Conservation (phyloP, 495 filamentous ascomycete genomes). For the Daldinia caldariorum region DNA sequence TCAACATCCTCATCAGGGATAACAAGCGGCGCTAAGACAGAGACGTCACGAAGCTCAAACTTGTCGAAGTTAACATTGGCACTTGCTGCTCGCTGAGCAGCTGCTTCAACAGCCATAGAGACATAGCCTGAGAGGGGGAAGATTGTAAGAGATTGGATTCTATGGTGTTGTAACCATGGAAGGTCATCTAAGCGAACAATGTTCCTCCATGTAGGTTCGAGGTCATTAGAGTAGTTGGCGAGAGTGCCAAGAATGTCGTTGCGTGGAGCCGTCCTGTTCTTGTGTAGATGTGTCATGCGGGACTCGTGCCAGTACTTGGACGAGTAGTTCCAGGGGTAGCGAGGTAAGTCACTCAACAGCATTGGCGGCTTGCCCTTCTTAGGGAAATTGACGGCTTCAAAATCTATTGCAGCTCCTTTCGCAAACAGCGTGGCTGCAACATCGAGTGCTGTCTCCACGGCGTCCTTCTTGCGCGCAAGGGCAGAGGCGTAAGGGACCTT, state of each 20-base stretch:
- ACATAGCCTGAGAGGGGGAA: constrained; percentile 71
- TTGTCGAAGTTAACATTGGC: constrained; percentile 46
- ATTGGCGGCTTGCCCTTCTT: constrained; percentile 46
- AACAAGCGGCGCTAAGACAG: constrained; percentile 56
- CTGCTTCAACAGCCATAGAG: constrained; percentile 66
- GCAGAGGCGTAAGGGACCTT: constrained; percentile 57
- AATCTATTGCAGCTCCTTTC: constrained; percentile 57
- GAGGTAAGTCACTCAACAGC: constrained; percentile 55
- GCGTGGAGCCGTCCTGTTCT: constrained; percentile 54
- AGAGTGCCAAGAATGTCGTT: constrained; percentile 66
- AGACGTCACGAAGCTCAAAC: constrained; percentile 58
- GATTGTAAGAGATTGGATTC: constrained; percentile 58
- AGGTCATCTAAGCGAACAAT: constrained; percentile 59
- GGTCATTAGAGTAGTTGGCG: constrained; percentile 57
- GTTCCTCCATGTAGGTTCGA: constrained; percentile 65
- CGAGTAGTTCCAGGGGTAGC: constrained; percentile 64
- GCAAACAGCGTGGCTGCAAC: constrained; percentile 56
- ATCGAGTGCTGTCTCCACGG: constrained; percentile 56
- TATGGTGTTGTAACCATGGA: constrained; percentile 66
- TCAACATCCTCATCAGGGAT: constrained; percentile 59
- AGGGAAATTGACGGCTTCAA: constrained; percentile 59
- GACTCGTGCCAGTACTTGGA: constrained; percentile 64
- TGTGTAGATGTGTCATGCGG: constrained; percentile 61
- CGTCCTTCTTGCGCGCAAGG: constrained; percentile 55
- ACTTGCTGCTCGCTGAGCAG: constrained; percentile 50